Evolutionary conservation across 352 stramenopile species (phyloP), one percentile per base, ranked within the genome.

Genomic region (Phytophthora constricta): DNA sequence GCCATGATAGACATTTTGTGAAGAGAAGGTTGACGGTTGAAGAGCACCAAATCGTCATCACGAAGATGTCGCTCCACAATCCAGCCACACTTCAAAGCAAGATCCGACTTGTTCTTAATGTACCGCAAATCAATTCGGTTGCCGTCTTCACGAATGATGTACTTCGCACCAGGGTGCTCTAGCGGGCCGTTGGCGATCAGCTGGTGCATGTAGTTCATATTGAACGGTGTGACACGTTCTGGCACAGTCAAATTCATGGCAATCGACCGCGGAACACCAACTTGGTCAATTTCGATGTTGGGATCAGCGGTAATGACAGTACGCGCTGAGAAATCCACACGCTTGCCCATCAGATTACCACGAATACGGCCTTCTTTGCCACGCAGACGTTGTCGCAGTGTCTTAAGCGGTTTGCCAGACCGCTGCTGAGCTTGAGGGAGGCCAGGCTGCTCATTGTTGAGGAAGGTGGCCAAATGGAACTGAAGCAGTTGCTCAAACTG

Each of bases 1-100:
- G 96, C 96, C 98, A 99, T 99, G 79, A 99, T 99, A 46, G 90
- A 98, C 98, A 99, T 99, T 76, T 99, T 99, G 84, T 99, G 98
- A 46, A 99, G 89, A 68, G 91, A 98, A 13, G 98, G 98, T 82
- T 99, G 98, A 58, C 98, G 97, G 80, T 99, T 99, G 81, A 99
- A 99, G 19, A 99, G 79, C 66, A 99, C 97, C 57, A 99, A 84
- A 84, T 99, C 98, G 68, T 98, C 97, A 73, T 99, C 97, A 41
- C 87, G 89, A 50, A 99, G 79, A 79, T 99, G 98, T 37, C 98
- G 89, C 75, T 99, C 98, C 8, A 99, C 98, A 64, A 99, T 98
- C 96, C 97, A 99, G 22, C 98, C 98, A 62, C 96, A 93, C 45
- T 98, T 97, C 14, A 99, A 76, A 28, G 95, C 77, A 37, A 99